Conservation (phyloP, 2,329 filamentous ascomycete species). For the Juglanconis sp. region DNA sequence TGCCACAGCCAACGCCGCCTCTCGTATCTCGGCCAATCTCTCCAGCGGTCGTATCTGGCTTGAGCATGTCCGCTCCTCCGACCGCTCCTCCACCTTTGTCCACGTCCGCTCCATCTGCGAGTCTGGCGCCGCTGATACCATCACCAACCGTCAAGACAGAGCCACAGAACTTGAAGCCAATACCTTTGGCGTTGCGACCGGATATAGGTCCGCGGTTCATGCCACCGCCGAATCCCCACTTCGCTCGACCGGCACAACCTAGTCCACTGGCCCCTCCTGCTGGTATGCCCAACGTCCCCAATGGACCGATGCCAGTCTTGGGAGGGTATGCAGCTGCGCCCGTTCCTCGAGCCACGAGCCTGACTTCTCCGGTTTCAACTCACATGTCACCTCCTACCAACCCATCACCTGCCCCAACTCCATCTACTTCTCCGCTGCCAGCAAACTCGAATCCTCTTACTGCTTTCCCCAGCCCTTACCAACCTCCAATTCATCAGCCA, state of each 20-base stretch:
- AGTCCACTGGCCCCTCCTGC: constrained; percentile 26
- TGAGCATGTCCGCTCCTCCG: not conserved
- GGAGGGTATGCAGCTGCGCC: constrained; percentile 21
- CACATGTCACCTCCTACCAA: constrained; percentile 23
- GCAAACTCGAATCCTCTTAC: not conserved
- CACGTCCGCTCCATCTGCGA: not conserved
- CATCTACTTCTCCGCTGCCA: not conserved
- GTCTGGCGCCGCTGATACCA: not conserved
- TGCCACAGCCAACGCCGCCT: constrained; percentile 18
- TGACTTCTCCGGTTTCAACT: constrained; percentile 25
- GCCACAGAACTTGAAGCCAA: constrained; percentile 6
- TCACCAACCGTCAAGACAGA: constrained; percentile 14
- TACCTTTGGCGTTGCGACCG: constrained; percentile 14
- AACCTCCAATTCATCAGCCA: constrained; percentile 2
- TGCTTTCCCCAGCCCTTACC: not conserved
- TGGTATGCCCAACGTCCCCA: constrained; percentile 20
- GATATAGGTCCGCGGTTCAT: constrained; percentile 17
- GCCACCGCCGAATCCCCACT: constrained; percentile 18
- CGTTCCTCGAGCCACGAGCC: constrained; percentile 24
- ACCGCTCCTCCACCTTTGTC: constrained; percentile 1
- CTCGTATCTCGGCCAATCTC: constrained; percentile 2
- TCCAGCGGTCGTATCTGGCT: not conserved
- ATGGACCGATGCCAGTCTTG: constrained; percentile 25
- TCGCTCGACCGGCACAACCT: constrained; percentile 9
- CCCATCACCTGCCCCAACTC: constrained; percentile 8